These are phyloP conservation scores for Neopestalotiopsis sp. DNA, from an alignment of 2,329 filamentous ascomycete species.

Conservation along the genomic window DNA sequence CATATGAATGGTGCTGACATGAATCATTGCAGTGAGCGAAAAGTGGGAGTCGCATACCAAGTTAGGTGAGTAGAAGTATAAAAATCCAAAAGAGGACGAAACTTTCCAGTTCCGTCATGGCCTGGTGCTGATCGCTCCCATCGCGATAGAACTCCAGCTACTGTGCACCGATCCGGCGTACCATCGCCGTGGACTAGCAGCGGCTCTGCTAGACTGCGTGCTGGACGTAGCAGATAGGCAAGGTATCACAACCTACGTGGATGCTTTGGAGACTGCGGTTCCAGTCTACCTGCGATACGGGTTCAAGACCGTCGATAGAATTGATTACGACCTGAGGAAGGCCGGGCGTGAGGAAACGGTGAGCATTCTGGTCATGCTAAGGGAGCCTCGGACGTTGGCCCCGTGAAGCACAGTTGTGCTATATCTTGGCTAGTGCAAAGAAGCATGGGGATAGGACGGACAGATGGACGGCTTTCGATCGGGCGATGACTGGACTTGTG, in stretches of 20 bases:
- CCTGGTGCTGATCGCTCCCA: not conserved
- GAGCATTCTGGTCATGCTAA: conserved; percentile 18
- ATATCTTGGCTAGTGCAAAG: not conserved
- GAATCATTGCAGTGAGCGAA: conserved; percentile 17
- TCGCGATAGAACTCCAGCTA: conserved; percentile 12
- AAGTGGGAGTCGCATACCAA: conserved; percentile 32
- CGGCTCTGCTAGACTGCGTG: conserved; percentile 16
- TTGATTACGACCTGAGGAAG: conserved; percentile 19
- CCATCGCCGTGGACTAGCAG: conserved; percentile 17
- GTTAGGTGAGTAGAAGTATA: conserved; percentile 26
- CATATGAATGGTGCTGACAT: not conserved
- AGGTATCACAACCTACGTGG: conserved; percentile 19
- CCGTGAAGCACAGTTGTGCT: not conserved
- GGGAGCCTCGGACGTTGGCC: conserved; percentile 6
- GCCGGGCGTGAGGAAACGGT: conserved; percentile 18
- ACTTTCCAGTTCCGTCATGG: not conserved
- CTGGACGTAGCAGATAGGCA: conserved; percentile 17
- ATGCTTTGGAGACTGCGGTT: conserved; percentile 18
- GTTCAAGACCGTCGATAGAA: conserved; percentile 19
- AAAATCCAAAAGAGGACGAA: not conserved
- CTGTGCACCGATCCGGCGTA: conserved; percentile 19
- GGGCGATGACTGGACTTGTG: not conserved
- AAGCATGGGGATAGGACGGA: not conserved
- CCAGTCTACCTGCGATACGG: conserved; percentile 18
- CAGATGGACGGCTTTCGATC: not conserved